A percentile compares a stretch with the other conserved stretches of the same genome.
phyloP scores from a whole-genome alignment of 2,329 filamentous ascomycete genomes.

The Nemania bipapillata region DNA sequence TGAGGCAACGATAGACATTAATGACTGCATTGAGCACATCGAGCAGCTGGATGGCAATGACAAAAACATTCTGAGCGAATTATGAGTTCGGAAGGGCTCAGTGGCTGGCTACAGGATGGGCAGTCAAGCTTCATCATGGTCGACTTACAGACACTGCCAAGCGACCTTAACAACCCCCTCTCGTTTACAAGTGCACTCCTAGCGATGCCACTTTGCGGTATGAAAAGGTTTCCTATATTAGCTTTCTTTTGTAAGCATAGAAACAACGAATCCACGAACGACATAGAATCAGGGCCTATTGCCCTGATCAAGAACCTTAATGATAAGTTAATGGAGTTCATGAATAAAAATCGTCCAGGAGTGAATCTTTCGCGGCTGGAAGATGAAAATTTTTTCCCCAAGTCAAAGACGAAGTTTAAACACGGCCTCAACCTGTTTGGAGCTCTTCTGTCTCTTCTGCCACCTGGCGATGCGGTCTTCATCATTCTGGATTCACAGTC shows the following conservation, averaged over 20 bases:
- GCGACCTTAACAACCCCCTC: constrained; percentile 1
- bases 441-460: not conserved
- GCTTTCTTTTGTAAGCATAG: constrained; percentile 10
- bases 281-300: not conserved
- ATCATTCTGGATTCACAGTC: constrained; percentile 4
- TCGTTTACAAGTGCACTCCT: constrained; percentile 10
- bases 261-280: not conserved
- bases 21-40: not conserved
- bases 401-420: constrained; percentile 1
- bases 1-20: constrained; percentile 6
- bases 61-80: constrained; percentile 7
- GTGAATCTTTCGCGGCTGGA: not conserved
- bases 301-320: constrained; percentile 3
- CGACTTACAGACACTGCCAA: constrained; percentile 13
- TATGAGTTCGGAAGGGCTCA: not conserved
- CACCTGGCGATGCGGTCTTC: not conserved
- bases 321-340: constrained; percentile 2
- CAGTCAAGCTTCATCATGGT: constrained; percentile 9
- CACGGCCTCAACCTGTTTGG: not conserved
- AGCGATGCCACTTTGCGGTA: not conserved
- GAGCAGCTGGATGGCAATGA: constrained; percentile 9
- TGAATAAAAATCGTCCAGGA: constrained; percentile 1
- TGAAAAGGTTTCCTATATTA: not conserved
- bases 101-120: constrained; percentile 1
- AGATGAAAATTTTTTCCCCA: not conserved